Conservation (phyloP, 768 basidiomycete species). For the Auricularia sp. region DNA sequence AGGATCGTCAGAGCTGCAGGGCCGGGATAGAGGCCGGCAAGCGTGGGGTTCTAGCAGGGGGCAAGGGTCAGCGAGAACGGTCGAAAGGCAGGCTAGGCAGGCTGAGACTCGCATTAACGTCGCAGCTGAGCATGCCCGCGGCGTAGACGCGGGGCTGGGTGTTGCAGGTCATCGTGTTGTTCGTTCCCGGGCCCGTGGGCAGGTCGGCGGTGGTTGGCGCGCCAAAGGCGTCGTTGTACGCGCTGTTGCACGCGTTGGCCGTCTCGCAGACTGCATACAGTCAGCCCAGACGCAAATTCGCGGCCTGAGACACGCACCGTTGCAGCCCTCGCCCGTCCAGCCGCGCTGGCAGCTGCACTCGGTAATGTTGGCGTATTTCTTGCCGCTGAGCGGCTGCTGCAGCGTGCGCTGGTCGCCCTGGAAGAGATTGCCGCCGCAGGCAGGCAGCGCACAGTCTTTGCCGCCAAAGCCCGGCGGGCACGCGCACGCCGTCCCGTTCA, state of each 20-base stretch:
- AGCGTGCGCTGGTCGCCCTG: conserved; percentile 54
- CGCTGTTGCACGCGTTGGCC: conserved; percentile 57
- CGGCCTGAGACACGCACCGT: conserved; percentile 20
- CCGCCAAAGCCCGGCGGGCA: conserved; percentile 83
- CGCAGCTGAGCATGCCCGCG: conserved; percentile 75
- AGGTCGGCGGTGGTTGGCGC: conserved; percentile 3
- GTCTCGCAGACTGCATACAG: conserved; percentile 48
- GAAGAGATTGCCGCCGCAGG: conserved; percentile 76
- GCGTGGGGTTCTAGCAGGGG: conserved; percentile 61
- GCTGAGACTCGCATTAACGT: conserved; percentile 50
- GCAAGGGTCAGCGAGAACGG: neutral
- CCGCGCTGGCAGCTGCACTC: conserved; percentile 63
- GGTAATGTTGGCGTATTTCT: conserved; percentile 52
- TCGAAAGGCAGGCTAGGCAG: conserved; percentile 10
- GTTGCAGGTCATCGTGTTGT: conserved; percentile 68
- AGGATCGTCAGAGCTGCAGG: conserved; percentile 66
- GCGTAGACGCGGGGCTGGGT: conserved; percentile 61
- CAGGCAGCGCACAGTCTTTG: conserved; percentile 52
- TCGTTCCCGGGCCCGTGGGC: conserved; percentile 25
- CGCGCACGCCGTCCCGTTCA: conserved; percentile 48
- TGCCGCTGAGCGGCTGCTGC: conserved; percentile 30
- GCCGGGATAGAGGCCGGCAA: conserved; percentile 68
- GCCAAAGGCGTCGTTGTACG: conserved; percentile 25
- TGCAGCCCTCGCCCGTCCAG: conserved; percentile 73
- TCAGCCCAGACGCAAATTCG: neutral